Base-by-base conservation (phyloP, 176 grass and related monocot genomes). In the Phoenix roebelenii region DNA sequence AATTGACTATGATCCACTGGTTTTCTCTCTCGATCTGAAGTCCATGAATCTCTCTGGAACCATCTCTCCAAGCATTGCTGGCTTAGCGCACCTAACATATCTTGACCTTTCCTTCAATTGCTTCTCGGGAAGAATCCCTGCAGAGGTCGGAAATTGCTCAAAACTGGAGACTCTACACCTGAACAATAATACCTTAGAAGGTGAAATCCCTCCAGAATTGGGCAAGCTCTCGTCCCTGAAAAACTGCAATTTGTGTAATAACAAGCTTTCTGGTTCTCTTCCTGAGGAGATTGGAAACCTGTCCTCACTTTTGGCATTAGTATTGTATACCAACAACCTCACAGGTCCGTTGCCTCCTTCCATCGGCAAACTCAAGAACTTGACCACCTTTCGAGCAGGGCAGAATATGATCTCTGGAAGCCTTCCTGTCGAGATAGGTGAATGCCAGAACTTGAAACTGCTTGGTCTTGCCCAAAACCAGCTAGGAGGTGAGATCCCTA, bases 381-480 rank as follows among this genome's bases (percentile, higher is more conserved):
- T 99, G 22, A 80, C 51, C 5, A 86, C 70, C 35, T 77, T 99
- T 73, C 81, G 94, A 51, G 67, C 79, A 57, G 94, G 94, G 22
- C 94, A 93, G 68, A 99, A 99, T 73, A 64, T 83, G 23, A 78
- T 99, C 69, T 85, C 85, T 54, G 94, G 94, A 69, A 83, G 66
- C 79, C 64, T 99, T 63, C 94, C 94, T 57, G 61, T 17, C 0
- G 87, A 93, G 80, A 99, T 99, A 50, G 58, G 85, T 53, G 85
- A 83, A 64, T 99, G 94, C 19, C 15, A 67, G 15, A 86, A 89
- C 20, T 23, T 99, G 20, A 10, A 58, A 22, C 15, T 99, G 14
- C 86, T 99, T 65, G 94, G 94, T 71, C 94, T 99, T 68, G 94
- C 94, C 15, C 94, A 89, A 65, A 99, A 99, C 72, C 79, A 75